These are phyloP conservation scores for Dictyostelium intermedium DNA, from an alignment of 78 protist species.

Conservation along the genomic window DNA sequence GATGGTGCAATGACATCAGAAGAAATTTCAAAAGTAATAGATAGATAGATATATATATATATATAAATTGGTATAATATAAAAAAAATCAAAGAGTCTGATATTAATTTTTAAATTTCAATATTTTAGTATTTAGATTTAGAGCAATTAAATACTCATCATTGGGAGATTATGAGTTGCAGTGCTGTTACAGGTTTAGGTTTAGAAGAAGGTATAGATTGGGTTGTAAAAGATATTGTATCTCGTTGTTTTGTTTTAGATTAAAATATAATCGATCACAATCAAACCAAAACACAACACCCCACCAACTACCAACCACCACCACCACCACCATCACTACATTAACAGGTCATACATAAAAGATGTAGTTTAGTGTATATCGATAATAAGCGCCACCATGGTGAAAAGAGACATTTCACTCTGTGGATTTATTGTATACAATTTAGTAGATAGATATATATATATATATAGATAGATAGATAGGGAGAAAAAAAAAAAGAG, in stretches of 20 bases:
- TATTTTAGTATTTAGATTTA: conserved; percentile 62
- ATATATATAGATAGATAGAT: background rate
- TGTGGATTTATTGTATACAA: too few relatives aligned
- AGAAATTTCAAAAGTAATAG: conserved; percentile 83
- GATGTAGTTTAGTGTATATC: too few relatives aligned
- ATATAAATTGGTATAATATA: too few relatives aligned
- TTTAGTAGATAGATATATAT: too few relatives aligned
- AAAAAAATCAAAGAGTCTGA: background rate
- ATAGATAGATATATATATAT: too few relatives aligned
- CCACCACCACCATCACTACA: too few relatives aligned
- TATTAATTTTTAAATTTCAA: background rate
- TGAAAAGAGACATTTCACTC: conserved; percentile 3
- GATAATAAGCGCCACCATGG: too few relatives aligned
- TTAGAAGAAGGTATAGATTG: conserved; percentile 96
- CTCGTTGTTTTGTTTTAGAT: conserved; percentile 93
- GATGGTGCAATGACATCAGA: conserved; percentile 87
- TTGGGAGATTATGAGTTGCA: conserved; percentile 90
- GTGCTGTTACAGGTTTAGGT: conserved; percentile 96
- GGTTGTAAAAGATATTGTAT: conserved; percentile 96
- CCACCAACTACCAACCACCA: too few relatives aligned
- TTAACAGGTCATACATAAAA: too few relatives aligned
- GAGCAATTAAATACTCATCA: conserved; percentile 84
- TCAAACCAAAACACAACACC: too few relatives aligned
- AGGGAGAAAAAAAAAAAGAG: background rate
- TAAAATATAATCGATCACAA: background rate